Conservation (phyloP, 345 rosid genomes). For the Durio zibethinus region DNA sequence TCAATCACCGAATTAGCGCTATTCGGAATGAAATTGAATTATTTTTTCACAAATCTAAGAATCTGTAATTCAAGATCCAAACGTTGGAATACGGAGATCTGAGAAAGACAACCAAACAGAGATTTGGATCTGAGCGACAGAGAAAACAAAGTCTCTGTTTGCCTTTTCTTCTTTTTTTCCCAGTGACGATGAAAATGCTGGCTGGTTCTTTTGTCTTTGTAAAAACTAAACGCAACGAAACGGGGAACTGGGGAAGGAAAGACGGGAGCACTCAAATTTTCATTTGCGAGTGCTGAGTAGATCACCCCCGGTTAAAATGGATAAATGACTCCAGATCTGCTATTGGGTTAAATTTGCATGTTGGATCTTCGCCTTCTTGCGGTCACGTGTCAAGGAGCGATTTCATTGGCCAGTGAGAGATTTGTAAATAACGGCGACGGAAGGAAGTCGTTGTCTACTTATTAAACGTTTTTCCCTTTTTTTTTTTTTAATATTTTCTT, state of each 20-base stretch:
- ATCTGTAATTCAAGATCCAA: conserved; percentile 31
- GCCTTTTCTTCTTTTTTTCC: neutral
- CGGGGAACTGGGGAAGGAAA: conserved; percentile 1
- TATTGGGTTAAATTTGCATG: too few relatives aligned
- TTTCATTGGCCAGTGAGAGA: neutral
- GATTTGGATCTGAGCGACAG: conserved; percentile 52
- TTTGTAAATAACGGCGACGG: neutral
- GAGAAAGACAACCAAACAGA: conserved; percentile 20
- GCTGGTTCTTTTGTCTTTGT: conserved; percentile 20
- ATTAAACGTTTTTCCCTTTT: neutral
- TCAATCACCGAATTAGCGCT: neutral
- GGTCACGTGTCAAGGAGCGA: neutral
- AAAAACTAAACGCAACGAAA: neutral
- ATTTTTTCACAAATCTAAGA: neutral
- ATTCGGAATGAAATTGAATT: conserved; percentile 16
- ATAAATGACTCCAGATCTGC: too few relatives aligned
- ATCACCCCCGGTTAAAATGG: neutral
- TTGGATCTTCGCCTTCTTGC: neutral
- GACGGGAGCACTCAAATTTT: neutral
- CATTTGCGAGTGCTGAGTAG: neutral
- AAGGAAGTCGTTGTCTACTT: neutral
- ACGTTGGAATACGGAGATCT: conserved; percentile 28
- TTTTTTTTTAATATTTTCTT: too few relatives aligned
- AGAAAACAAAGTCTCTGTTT: neutral
- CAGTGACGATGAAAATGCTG: conserved; percentile 27